These are phyloP conservation scores for Crithidia thermophila DNA, from an alignment of 208 protist genomes.

Conservation along the genomic window DNA sequence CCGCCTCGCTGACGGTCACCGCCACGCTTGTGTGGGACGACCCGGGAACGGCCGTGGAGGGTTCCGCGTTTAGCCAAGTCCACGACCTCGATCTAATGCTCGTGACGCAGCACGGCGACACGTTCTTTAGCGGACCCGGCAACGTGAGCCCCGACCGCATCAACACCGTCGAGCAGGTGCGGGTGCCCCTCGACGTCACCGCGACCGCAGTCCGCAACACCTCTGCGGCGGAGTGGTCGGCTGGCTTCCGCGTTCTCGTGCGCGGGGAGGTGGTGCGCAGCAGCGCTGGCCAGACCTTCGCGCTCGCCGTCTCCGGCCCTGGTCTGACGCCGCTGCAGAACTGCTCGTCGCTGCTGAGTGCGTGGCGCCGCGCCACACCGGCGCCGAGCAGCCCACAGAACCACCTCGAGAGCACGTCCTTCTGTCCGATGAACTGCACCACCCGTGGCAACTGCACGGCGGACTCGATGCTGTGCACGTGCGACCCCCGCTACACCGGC, in stretches of 20 bases:
- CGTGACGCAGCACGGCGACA: constrained; percentile 46
- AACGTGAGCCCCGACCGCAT: constrained; percentile 28
- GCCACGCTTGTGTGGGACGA: constrained; percentile 90
- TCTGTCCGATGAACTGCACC: constrained; percentile 65
- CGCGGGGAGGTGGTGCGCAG: constrained; percentile 47
- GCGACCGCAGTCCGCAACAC: constrained; percentile 5
- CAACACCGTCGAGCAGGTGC: constrained; percentile 71
- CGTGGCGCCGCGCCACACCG: constrained; percentile 2
- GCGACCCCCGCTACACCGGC: constrained; percentile 39
- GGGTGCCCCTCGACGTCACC: constrained; percentile 25
- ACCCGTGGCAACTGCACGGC: constrained; percentile 45
- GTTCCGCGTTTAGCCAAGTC: constrained; percentile 55
- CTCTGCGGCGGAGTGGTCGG: constrained; percentile 12
- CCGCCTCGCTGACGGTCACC: constrained; percentile 33
- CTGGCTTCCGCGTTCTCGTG: constrained; percentile 61
- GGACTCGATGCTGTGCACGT: constrained; percentile 52
- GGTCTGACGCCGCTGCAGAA: constrained; percentile 32
- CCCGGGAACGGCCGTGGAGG: constrained; percentile 49
- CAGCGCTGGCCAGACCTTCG: constrained; percentile 44
- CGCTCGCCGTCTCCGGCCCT: constrained; percentile 66
- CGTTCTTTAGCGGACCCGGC: constrained; percentile 46
- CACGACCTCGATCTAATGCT: constrained; percentile 87
- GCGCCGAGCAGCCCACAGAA: too few species aligned
- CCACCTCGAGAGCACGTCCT: too few species aligned
- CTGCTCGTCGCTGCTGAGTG: constrained; percentile 23